phyloP scores from a whole-genome alignment of 2,329 filamentous ascomycete species.

The Fusarium luffae region DNA sequence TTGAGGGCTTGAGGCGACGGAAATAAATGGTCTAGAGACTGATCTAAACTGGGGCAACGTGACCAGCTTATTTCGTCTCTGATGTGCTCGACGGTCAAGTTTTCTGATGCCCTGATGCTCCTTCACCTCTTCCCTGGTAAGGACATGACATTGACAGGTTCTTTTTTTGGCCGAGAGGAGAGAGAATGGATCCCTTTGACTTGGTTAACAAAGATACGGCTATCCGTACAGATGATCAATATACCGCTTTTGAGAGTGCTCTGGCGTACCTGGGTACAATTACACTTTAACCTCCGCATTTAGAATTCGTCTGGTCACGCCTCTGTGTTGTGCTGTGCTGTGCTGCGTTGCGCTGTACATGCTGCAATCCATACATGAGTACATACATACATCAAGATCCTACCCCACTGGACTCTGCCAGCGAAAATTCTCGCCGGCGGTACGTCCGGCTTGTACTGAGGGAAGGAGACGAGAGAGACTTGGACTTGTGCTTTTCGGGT shows the following conservation, averaged over 20 bases:
- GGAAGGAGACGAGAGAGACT: conserved; percentile 18
- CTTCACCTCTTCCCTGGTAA: conserved; percentile 13
- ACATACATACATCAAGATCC: conserved; percentile 8
- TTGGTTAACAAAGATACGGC: background rate
- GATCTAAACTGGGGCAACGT: background rate
- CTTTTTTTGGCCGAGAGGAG: conserved; percentile 16
- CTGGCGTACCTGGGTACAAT: background rate
- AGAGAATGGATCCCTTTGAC: conserved; percentile 2
- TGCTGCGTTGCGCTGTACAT: conserved; percentile 2
- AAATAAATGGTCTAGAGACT: background rate
- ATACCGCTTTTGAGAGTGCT: background rate
- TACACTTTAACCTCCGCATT: conserved; percentile 17
- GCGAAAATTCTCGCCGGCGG: conserved; percentile 33
- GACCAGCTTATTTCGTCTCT: background rate
- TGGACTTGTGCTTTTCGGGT: conserved; percentile 29
- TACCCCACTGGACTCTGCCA: conserved; percentile 25
- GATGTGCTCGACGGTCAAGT: background rate
- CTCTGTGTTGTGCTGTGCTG: conserved; percentile 7
- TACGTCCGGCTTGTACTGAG: conserved; percentile 41
- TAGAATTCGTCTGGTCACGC: conserved; percentile 25
- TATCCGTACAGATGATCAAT: conserved; percentile 18
- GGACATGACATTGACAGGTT: conserved; percentile 26
- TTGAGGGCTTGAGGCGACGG: background rate
- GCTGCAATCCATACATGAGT: conserved; percentile 4
- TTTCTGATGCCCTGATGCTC: background rate